Conservation (phyloP, 345 rosid species). For the Boechera stricta region DNA sequence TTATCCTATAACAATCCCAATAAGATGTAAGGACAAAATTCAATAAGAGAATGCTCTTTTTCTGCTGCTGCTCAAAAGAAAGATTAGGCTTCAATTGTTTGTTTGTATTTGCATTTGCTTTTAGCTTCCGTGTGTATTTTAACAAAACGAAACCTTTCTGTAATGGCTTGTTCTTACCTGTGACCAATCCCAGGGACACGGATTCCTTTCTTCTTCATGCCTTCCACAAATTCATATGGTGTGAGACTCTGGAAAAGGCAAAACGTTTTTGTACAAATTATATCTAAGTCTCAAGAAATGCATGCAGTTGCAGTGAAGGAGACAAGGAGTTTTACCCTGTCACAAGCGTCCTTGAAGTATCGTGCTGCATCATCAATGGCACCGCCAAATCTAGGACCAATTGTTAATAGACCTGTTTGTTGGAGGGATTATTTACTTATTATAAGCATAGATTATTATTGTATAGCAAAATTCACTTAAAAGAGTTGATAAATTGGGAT, state of each 20-base stretch:
- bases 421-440: constrained; percentile 1
- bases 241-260: constrained; percentile 65
- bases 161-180: constrained; percentile 55
- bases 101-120: too few species aligned
- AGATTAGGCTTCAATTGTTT: too few species aligned
- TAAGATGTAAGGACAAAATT: not conserved
- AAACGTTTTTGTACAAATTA: constrained; percentile 17
- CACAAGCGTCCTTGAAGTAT: constrained; percentile 96
- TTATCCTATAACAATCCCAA: constrained; percentile 58
- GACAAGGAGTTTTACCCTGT: constrained; percentile 56
- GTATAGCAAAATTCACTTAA: constrained; percentile 12
- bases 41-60: not conserved
- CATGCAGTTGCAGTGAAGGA: not conserved
- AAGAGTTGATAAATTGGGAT: not conserved
- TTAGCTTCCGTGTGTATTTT: too few species aligned
- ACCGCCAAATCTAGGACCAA: constrained; percentile 99
- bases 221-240: constrained; percentile 89
- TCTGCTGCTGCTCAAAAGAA: not conserved
- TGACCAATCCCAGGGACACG: constrained; percentile 99
- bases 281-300: constrained; percentile 26
- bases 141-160: too few species aligned
- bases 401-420: constrained; percentile 83
- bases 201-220: constrained; percentile 98
- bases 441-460: not conserved
- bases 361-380: constrained; percentile 98